These are phyloP conservation scores for Solanum hybrid DNA, from an alignment of 305 asterid genomes.

Conservation along the genomic window DNA sequence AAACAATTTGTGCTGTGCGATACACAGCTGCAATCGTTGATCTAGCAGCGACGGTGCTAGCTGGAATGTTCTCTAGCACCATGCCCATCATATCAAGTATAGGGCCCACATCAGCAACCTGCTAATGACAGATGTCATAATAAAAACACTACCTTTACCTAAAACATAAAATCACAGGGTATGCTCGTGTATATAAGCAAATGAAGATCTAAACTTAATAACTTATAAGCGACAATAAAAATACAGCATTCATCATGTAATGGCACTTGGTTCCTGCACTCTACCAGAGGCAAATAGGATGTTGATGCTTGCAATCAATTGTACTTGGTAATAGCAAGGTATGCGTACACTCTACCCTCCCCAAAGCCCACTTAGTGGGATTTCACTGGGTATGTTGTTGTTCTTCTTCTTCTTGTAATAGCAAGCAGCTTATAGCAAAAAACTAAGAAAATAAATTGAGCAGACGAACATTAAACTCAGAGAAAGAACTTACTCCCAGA, in stretches of 20 bases:
- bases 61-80: constrained; percentile 38
- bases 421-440: neutral
- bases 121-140: constrained; percentile 2
- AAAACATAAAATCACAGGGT: neutral
- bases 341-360: neutral
- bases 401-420: neutral
- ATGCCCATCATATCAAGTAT: constrained; percentile 43
- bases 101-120: constrained; percentile 46
- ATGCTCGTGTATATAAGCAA: neutral
- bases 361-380: neutral
- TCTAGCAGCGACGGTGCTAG: constrained; percentile 23
- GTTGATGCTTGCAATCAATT: neutral
- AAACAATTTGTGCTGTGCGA: constrained; percentile 33
- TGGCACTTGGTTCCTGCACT: neutral
- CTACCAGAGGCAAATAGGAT: neutral
- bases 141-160: neutral
- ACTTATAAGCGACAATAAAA: neutral
- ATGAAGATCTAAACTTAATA: neutral
- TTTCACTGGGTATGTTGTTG: neutral
- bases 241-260: neutral
- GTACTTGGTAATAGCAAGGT: neutral
- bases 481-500: neutral
- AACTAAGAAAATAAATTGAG: neutral
- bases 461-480: neutral
- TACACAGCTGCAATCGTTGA: constrained; percentile 33